A percentile compares a stretch with the other conserved stretches of the same genome.
These are phyloP conservation scores for Boletus reticuloceps DNA, from an alignment of 768 basidiomycete species.

Conservation along the genomic window DNA sequence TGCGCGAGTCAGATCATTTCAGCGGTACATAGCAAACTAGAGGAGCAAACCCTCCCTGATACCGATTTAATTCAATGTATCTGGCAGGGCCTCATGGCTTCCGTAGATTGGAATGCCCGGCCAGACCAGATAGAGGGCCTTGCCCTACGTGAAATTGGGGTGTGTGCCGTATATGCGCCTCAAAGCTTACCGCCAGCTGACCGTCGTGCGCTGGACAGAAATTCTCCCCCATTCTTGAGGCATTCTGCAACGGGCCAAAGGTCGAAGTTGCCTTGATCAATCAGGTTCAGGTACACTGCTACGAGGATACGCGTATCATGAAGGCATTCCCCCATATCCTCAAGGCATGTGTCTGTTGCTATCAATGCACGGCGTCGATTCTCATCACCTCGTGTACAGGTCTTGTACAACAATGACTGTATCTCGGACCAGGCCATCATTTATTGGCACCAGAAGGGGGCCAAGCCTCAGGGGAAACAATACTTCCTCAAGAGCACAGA, in stretches of 20 bases:
- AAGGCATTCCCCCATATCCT: conserved; percentile 94
- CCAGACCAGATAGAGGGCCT: conserved; percentile 91
- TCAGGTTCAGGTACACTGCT: conserved; percentile 91
- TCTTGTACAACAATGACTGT: conserved; percentile 95
- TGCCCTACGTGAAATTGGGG: conserved; percentile 85
- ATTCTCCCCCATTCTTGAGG: conserved; percentile 81
- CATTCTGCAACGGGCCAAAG: conserved; percentile 86
- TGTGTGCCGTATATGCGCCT: conserved; percentile 36
- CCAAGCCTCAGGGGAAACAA: conserved; percentile 92
- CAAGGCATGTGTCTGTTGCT: conserved; percentile 50
- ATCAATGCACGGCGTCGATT: not conserved
- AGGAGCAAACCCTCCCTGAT: conserved; percentile 82
- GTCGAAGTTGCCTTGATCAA: conserved; percentile 95
- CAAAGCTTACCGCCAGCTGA: not conserved
- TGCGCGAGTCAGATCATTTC: conserved; percentile 59
- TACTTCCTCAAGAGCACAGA: conserved; percentile 91
- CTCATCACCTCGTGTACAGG: conserved; percentile 43
- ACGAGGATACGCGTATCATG: conserved; percentile 94
- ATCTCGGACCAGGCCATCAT: conserved; percentile 95
- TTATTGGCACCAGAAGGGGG: conserved; percentile 97
- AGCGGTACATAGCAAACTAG: conserved; percentile 67
- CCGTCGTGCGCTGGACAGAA: conserved; percentile 46
- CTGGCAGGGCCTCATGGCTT: conserved; percentile 88
- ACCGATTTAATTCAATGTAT: conserved; percentile 83
- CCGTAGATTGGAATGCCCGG: conserved; percentile 85